A percentile compares a stretch with the other conserved stretches of the same genome.
phyloP scores from a whole-genome alignment of 305 asterid genomes.

The Rubia balearica region DNA sequence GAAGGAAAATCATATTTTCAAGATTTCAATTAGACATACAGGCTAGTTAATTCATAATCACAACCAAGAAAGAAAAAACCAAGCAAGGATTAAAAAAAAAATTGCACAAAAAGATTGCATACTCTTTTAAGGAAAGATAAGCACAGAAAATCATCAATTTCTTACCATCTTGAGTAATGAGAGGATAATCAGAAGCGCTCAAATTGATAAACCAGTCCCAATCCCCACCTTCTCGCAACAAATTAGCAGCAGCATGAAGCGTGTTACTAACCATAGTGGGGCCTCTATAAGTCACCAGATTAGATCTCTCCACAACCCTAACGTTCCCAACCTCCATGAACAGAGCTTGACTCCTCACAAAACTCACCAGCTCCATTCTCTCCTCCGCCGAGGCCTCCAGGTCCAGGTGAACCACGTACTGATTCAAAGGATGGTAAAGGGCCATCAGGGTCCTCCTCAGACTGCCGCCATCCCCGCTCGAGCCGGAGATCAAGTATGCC shows the following conservation, averaged over 20 bases:
- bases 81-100: neutral
- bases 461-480: conserved; percentile 52
- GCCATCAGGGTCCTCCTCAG: conserved; percentile 51
- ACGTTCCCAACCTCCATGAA: conserved; percentile 54
- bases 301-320: conserved; percentile 44
- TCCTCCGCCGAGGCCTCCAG: conserved; percentile 60
- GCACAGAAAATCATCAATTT: neutral
- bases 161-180: conserved; percentile 69
- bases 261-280: conserved; percentile 75
- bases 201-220: conserved; percentile 84
- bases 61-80: neutral
- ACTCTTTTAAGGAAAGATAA: neutral
- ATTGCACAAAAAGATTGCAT: neutral
- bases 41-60: neutral
- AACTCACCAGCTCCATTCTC: conserved; percentile 51
- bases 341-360: conserved; percentile 41
- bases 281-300: conserved; percentile 68
- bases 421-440: conserved; percentile 59
- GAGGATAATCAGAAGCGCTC: conserved; percentile 78
- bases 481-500: conserved; percentile 71
- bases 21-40: too few relatives aligned
- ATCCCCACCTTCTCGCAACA: conserved; percentile 57
- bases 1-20: too few relatives aligned
- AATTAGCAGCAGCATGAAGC: conserved; percentile 61
- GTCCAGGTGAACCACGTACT: conserved; percentile 64